Conservation (phyloP, 1,284 basidiomycete species). For the Ustilago crameri region DNA sequence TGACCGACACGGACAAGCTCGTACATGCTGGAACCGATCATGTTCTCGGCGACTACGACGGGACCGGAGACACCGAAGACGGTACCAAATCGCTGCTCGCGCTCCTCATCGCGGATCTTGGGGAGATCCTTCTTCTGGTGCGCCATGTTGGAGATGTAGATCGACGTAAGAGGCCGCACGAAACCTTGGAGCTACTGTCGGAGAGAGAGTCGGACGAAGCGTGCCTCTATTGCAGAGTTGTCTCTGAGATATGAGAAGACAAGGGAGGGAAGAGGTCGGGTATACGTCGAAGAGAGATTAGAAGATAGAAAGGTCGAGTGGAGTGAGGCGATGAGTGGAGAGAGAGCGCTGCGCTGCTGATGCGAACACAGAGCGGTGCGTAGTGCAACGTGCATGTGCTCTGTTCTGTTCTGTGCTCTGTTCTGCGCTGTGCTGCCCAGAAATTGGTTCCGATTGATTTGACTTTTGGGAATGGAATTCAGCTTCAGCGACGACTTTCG, state of each 20-base stretch:
- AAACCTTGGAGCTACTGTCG: not conserved
- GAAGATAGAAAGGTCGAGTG: conserved; percentile 4
- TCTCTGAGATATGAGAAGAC: not conserved
- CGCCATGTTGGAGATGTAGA: conserved; percentile 46
- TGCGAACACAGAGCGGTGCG: too few species aligned
- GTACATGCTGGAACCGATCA: conserved; percentile 68
- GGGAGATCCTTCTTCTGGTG: conserved; percentile 65
- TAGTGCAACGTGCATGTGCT: conserved; percentile 8
- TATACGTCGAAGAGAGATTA: conserved; percentile 9
- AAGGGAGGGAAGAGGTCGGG: too few species aligned
- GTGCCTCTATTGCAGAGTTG: not conserved
- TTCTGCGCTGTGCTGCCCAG: too few species aligned
- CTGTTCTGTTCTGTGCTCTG: too few species aligned
- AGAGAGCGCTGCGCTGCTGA: not conserved
- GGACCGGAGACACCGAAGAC: conserved; percentile 67
- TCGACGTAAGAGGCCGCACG: conserved; percentile 3
- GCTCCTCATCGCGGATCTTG: conserved; percentile 67
- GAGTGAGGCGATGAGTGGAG: conserved; percentile 7
- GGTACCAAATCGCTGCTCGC: conserved; percentile 59
- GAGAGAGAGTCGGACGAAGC: not conserved
- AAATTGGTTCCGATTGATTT: too few species aligned
- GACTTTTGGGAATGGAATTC: not conserved
- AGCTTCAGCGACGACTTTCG: too few species aligned
- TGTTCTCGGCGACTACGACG: conserved; percentile 67
- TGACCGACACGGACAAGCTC: conserved; percentile 68